Percentiles rank a stretch among this genome's conserved stretches.
phyloP scores from a whole-genome alignment of 805 yeast species.

The Candida germanica region DNA sequence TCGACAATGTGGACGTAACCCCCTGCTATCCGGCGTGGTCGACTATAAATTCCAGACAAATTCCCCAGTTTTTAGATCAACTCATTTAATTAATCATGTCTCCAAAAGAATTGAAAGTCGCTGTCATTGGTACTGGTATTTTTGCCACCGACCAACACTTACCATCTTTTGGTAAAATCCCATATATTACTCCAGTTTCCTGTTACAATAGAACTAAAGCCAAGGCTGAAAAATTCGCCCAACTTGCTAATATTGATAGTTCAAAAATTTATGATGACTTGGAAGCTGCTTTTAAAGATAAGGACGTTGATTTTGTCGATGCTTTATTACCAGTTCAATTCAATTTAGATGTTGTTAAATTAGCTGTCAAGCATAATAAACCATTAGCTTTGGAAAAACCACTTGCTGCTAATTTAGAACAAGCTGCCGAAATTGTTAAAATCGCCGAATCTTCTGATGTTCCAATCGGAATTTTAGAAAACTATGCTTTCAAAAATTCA shows the following conservation, averaged over 20 bases:
- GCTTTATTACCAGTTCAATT: conserved; percentile 86
- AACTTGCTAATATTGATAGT: conserved; percentile 49
- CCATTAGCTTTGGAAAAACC: conserved; percentile 89
- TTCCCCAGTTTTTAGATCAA: too few species aligned
- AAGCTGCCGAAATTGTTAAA: conserved; percentile 76
- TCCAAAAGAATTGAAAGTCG: conserved; percentile 46
- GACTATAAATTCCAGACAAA: too few species aligned
- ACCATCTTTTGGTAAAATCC: conserved; percentile 60
- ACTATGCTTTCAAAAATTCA: conserved; percentile 76
- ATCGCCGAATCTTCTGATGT: conserved; percentile 58
- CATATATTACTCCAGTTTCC: conserved; percentile 57
- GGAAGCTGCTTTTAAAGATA: conserved; percentile 64
- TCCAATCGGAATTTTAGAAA: conserved; percentile 78
- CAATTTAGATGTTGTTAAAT: conserved; percentile 65
- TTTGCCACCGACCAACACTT: conserved; percentile 83
- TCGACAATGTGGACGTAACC: too few species aligned
- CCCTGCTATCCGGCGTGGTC: too few species aligned
- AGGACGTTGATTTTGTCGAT: conserved; percentile 73
- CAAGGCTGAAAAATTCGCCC: conserved; percentile 81
- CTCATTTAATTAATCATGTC: conserved; percentile 11
- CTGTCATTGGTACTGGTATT: conserved; percentile 79
- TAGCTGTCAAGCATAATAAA: conserved; percentile 70
- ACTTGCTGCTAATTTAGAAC: conserved; percentile 78
- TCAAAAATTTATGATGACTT: conserved; percentile 55
- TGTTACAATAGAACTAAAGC: conserved; percentile 80